A percentile compares a stretch with the other conserved stretches of the same genome.
phyloP scores from a whole-genome alignment of 2,329 filamentous ascomycete genomes.

The Colletotrichum abscissum region DNA sequence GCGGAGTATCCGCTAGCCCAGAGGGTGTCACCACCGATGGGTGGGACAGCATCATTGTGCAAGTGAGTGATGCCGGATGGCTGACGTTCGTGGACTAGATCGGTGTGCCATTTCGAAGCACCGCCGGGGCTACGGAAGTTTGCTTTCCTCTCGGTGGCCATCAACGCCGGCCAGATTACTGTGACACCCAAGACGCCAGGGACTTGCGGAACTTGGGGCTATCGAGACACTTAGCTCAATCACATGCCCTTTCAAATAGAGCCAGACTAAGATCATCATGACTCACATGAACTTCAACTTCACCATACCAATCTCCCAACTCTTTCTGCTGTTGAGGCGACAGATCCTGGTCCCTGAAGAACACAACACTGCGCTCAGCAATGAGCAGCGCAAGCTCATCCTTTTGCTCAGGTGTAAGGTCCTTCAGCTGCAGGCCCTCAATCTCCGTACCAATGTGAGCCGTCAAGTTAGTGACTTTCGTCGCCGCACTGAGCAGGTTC shows the following conservation, averaged over 20 bases:
- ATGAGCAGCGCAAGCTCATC: conserved; percentile 73
- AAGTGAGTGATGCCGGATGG: conserved; percentile 78
- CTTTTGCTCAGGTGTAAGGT: conserved; percentile 67
- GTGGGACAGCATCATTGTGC: conserved; percentile 75
- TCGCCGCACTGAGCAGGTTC: conserved; percentile 68
- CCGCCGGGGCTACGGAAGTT: conserved; percentile 76
- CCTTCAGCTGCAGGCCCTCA: conserved; percentile 71
- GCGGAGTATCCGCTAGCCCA: conserved; percentile 79
- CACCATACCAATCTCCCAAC: conserved; percentile 72
- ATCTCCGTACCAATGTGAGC: conserved; percentile 73
- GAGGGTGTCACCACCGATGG: conserved; percentile 75
- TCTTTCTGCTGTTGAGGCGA: conserved; percentile 71
- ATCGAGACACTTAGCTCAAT: not conserved
- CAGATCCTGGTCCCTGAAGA: conserved; percentile 72
- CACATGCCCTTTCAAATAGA: no score
- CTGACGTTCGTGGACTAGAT: conserved; percentile 77
- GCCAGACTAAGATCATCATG: no score
- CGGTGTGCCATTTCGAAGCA: conserved; percentile 76
- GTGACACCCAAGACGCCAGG: conserved; percentile 73
- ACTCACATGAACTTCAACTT: conserved; percentile 75
- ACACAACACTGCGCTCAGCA: conserved; percentile 74
- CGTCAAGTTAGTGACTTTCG: conserved; percentile 71
- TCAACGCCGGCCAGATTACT: conserved; percentile 77
- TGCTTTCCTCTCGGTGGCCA: conserved; percentile 69
- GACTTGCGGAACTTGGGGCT: conserved; percentile 79